Evolutionary conservation across 2,329 filamentous ascomycete species (phyloP).

Genomic region (Penicillium sp.): DNA sequence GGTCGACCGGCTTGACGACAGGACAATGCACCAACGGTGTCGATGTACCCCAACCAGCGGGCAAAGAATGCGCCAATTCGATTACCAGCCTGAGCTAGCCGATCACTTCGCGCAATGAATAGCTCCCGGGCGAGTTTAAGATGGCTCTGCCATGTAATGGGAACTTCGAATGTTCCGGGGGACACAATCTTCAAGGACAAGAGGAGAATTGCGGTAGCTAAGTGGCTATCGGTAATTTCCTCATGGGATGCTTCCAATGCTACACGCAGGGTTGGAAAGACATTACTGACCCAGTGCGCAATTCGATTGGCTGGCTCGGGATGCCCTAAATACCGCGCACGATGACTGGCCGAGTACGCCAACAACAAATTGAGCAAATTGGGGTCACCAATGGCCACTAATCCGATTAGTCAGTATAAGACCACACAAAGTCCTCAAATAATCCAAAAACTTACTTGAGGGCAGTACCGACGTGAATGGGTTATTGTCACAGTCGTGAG

Average conservation of each 20-base stretch:
- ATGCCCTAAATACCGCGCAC: conserved; percentile 71
- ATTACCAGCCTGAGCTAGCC: conserved; percentile 53
- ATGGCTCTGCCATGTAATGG: conserved; percentile 78
- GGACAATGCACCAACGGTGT: conserved; percentile 71
- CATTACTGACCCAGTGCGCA: conserved; percentile 74
- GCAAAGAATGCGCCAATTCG: conserved; percentile 71
- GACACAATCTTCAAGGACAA: conserved; percentile 81
- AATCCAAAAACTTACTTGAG: conserved; percentile 52
- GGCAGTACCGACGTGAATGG: conserved; percentile 62
- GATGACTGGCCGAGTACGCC: conserved; percentile 81
- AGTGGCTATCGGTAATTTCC: conserved; percentile 68
- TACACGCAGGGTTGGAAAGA: conserved; percentile 63
- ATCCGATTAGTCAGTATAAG: conserved; percentile 41
- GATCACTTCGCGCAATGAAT: conserved; percentile 65
- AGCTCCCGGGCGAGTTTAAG: conserved; percentile 73
- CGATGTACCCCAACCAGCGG: conserved; percentile 81
- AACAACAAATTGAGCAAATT: conserved; percentile 75
- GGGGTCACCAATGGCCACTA: conserved; percentile 44
- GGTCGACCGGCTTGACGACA: conserved; percentile 58
- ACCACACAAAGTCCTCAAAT: not conserved
- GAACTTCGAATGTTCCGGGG: conserved; percentile 76
- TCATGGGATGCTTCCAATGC: conserved; percentile 62
- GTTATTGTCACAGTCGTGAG: conserved; percentile 62
- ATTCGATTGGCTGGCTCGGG: conserved; percentile 75
- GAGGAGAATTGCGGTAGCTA: conserved; percentile 83